Percentiles rank a stretch among this genome's conserved stretches.
Evolutionary conservation across 192 early-diverging fungal genomes (phyloP).

Genomic region (Entomortierella parvispora): DNA sequence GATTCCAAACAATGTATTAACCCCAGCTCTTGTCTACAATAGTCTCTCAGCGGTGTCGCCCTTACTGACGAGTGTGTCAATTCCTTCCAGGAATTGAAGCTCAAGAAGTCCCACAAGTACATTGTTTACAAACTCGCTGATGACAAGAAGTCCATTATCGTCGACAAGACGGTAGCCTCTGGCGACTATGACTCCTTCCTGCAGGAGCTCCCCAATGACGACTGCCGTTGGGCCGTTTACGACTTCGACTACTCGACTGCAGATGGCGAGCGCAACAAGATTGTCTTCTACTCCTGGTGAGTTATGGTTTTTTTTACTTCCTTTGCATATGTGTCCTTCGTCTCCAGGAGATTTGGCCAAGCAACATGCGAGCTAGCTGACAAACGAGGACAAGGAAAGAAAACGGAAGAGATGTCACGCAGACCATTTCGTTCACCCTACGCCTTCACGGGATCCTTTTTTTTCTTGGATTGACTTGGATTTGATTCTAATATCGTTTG

Average conservation of each 20-base stretch:
- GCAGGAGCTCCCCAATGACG: constrained; percentile 62
- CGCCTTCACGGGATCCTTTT: background rate
- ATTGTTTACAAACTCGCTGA: constrained; percentile 87
- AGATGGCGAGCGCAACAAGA: constrained; percentile 82
- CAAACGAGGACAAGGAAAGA: background rate
- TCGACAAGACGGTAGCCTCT: constrained; percentile 64
- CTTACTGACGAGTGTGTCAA: constrained; percentile 70
- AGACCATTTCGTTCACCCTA: background rate
- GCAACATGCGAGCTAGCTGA: no score
- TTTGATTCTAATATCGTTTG: background rate
- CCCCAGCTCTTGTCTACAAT: no score
- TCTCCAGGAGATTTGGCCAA: background rate
- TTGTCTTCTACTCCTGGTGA: constrained; percentile 88
- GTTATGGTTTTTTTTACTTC: constrained; percentile 4
- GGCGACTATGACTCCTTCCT: constrained; percentile 78
- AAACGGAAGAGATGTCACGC: background rate
- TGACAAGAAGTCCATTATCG: constrained; percentile 71
- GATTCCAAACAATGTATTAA: no score
- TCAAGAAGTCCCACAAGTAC: constrained; percentile 76
- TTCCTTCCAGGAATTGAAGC: constrained; percentile 78
- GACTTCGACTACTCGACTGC: constrained; percentile 83
- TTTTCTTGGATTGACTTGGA: background rate
- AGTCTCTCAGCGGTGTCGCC: constrained; percentile 74
- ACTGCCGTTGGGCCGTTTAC: constrained; percentile 89
- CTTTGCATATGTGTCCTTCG: background rate